phyloP scores from a whole-genome alignment of 176 grass and related monocot species.

The barley (Hordeum vulgare) region DNA sequence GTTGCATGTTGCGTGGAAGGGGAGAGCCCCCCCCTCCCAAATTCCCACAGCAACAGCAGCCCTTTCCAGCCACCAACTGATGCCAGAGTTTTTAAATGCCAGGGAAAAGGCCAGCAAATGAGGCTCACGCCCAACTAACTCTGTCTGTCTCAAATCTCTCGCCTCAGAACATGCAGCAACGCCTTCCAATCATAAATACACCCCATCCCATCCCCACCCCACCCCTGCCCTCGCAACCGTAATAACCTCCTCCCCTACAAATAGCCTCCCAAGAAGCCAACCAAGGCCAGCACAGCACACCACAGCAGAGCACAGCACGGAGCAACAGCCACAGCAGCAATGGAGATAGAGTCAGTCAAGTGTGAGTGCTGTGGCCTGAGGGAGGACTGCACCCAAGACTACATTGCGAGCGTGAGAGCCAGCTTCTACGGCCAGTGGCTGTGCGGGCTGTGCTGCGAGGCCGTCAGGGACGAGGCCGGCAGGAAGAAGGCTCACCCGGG shows the following conservation, averaged over 20 bases:
- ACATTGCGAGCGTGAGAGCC: slow-evolving; percentile 74
- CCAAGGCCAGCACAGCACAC: not conserved
- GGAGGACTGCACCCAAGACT: slow-evolving; percentile 89
- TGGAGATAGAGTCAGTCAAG: slow-evolving; percentile 86
- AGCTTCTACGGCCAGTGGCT: slow-evolving; percentile 82
- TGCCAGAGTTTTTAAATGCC: slow-evolving; percentile 48
- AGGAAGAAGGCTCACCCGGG: slow-evolving; percentile 51
- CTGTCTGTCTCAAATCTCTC: slow-evolving; percentile 59
- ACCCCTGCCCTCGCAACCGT: slow-evolving; percentile 39
- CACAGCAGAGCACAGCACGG: not conserved
- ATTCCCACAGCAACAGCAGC: slow-evolving; percentile 27
- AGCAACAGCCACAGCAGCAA: slow-evolving; percentile 13
- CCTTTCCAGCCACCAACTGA: slow-evolving; percentile 42
- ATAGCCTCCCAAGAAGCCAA: slow-evolving; percentile 32
- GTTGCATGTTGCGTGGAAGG: slow-evolving; percentile 30
- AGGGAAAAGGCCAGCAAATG: slow-evolving; percentile 59
- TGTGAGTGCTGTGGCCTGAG: slow-evolving; percentile 83
- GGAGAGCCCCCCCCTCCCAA: slow-evolving; percentile 16
- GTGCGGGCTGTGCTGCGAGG: slow-evolving; percentile 90
- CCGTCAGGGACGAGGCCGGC: slow-evolving; percentile 65
- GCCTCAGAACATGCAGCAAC: slow-evolving; percentile 47
- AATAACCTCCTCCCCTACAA: slow-evolving; percentile 52
- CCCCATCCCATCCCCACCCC: slow-evolving; percentile 8
- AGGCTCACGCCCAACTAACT: slow-evolving; percentile 62
- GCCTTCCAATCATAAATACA: slow-evolving; percentile 46